Evolutionary conservation across 768 basidiomycete species (phyloP), one percentile per base, ranked within the genome.

Genomic region (Rhodotorula sphaerocarpa): DNA sequence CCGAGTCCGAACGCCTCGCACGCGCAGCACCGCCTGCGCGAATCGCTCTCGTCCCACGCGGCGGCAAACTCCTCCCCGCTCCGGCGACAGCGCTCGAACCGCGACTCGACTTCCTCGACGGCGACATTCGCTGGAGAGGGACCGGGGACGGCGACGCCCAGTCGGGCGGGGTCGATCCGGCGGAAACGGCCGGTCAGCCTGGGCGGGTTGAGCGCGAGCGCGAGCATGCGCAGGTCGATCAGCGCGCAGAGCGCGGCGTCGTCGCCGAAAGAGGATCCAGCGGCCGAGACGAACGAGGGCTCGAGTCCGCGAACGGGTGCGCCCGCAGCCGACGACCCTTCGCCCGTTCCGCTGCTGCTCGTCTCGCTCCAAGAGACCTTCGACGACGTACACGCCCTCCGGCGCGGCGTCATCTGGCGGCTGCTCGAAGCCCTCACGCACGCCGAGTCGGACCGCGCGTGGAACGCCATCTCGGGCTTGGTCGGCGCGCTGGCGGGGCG

Each of bases 111-210:
- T 43, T 25, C 42, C 31, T 36, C 48, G 57, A 5, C 39, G 31
- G 16, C 25, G 18, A 23, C 33, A 11, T 15, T 36, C 27, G 7
- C 28, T 3, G 16, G 52, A 18, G 46, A 7, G 9, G 25, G n/a
- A n/a, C 30, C 18, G 28, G 18, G 30, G 47, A 27, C 28, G 47
- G 14, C 28, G 44, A 23, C 12, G n/a, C 23, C 21, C 21, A 39
- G 36, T 39, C 23, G 44, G 23, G 4, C 20, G 30, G 15, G 5
- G 16, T 27, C 31, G 31, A 18, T 15, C 20, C 18, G 48, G 36
- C 31, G 20, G n/a, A 54, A 52, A 25, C 50, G 61, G 23, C 62
- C 62, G 21, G 18, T 12, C 15, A 63, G 62, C n/a, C 28, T 63
- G 46, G 62, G 62, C 47, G 62, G 62, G 10, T 43, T 52, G 50